Evolutionary conservation across 2,329 filamentous ascomycete genomes (phyloP), one percentile per base, ranked within the genome.

Genomic region (Pseudogymnoascus sp.): DNA sequence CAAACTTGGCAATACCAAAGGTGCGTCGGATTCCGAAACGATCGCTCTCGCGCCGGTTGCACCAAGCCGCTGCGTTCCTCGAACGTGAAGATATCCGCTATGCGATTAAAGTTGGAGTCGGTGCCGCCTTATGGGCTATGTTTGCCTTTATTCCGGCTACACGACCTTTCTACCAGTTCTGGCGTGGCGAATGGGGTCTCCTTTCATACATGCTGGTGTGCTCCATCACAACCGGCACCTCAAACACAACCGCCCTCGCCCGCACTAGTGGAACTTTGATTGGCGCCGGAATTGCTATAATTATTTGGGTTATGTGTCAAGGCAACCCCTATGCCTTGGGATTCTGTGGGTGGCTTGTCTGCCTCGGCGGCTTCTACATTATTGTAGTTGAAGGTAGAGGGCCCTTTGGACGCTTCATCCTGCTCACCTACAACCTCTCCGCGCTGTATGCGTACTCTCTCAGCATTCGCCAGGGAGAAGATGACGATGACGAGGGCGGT

Each of bases 201-300:
- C 75, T 99, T 63, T 96, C 92, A 0, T 97, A 96, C 78, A 97
- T 97, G 93, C 86, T 97, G 72, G 94, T 99, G 23, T 96, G 92
- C 73, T 92, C 90, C 38, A 97, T 97, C 92, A 99, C 93, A 0
- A 93, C 97, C 21, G 94, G 94, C 28, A 92, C 94, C 6, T 91
- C 92, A 23, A 99, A 97, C 74, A 96, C 93, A 1, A 97, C 93
- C 0, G 92, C 92, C 3, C 86, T 87, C 71, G 86, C 92, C 59
- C 87, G 94, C 68, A 93, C 97, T 72, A 79, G 91, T 7, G 94
- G 93, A 63, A 99, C 93, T 1, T 80, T 91, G 35, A 80, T 95
- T 38, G 94, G 94, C 16, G 92, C 91, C 5, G 73, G 82, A 1
- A 87, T 87, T 66, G 90, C 93, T 0, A 81, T 92, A 33, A 67